Evolutionary conservation across 345 rosid genomes (phyloP).

Genomic region (Lepidium sativum): DNA sequence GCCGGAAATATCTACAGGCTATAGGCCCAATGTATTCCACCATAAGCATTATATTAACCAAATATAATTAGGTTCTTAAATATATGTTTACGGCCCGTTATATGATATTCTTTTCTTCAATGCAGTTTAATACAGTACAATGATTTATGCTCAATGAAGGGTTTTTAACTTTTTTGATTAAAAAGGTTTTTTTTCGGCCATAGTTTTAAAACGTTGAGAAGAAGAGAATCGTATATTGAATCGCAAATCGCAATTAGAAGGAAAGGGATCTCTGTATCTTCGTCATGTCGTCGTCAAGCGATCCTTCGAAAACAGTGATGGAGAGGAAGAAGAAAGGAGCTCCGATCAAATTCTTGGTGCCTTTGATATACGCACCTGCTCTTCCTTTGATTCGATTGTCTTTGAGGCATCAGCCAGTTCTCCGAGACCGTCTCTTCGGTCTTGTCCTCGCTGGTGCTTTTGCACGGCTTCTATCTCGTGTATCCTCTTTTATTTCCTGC

Average conservation of each 20-base stretch:
- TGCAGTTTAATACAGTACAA: too few species aligned
- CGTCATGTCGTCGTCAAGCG: conserved; percentile 19
- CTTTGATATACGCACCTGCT: conserved; percentile 79
- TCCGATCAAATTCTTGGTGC: conserved; percentile 69
- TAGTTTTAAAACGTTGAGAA: too few species aligned
- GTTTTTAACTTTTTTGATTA: too few species aligned
- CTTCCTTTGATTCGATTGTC: conserved; percentile 85
- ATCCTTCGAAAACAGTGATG: conserved; percentile 13
- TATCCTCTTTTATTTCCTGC: conserved; percentile 45
- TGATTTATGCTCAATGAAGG: too few species aligned
- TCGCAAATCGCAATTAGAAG: not conserved
- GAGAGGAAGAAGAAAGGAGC: conserved; percentile 51
- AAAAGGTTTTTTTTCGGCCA: too few species aligned
- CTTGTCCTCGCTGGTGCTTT: conserved; percentile 77
- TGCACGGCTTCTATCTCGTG: conserved; percentile 86
- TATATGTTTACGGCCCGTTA: too few species aligned
- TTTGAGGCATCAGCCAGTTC: conserved; percentile 63
- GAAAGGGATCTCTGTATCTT: not conserved
- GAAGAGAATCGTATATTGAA: too few species aligned
- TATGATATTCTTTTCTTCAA: too few species aligned
- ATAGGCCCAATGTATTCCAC: too few species aligned
- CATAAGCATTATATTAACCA: too few species aligned
- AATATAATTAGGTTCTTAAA: too few species aligned
- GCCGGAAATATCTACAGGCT: too few species aligned
- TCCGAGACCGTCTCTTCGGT: conserved; percentile 79